A percentile compares a stretch with the other conserved stretches of the same genome.
Evolutionary conservation across 495 filamentous ascomycete species (phyloP).

Genomic region (Penicillium macrosclerotiorum): DNA sequence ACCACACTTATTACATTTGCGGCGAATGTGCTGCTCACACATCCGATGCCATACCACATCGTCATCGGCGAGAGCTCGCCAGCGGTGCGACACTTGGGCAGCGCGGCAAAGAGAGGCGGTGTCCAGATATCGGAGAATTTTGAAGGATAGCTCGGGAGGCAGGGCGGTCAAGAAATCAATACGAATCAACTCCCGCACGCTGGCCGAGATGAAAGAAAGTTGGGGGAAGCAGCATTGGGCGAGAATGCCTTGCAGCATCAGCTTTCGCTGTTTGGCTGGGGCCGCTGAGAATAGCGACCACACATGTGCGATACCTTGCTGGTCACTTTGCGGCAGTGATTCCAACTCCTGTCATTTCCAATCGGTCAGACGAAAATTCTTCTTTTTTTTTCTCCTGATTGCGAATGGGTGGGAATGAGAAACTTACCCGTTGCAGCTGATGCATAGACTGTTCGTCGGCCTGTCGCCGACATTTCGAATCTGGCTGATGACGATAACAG

Average conservation of each 20-base stretch:
- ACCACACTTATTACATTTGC: conserved; percentile 95
- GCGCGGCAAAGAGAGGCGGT: conserved; percentile 96
- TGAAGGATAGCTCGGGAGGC: conserved; percentile 87
- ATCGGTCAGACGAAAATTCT: too few relatives aligned
- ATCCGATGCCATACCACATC: conserved; percentile 98
- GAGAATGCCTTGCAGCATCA: conserved; percentile 94
- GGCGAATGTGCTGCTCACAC: conserved; percentile 97
- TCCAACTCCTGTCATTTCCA: conserved; percentile 91
- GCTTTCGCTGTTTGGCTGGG: conserved; percentile 84
- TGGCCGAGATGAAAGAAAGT: conserved; percentile 83
- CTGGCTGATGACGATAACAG: conserved; percentile 93
- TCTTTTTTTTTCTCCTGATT: too few relatives aligned
- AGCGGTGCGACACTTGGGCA: conserved; percentile 87
- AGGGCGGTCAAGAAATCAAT: conserved; percentile 92
- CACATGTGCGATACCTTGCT: conserved; percentile 89
- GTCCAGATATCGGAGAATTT: conserved; percentile 89
- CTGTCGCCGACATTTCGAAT: conserved; percentile 87
- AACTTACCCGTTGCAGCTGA: conserved; percentile 76
- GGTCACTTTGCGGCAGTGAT: conserved; percentile 74
- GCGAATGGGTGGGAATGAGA: neutral
- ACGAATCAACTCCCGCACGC: conserved; percentile 85
- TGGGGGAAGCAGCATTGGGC: conserved; percentile 97
- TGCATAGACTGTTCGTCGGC: conserved; percentile 96
- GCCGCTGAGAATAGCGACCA: conserved; percentile 98
- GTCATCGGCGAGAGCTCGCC: conserved; percentile 86